Conservation (phyloP, 192 early-diverging fungal genomes). For the Coemansia sp. region DNA sequence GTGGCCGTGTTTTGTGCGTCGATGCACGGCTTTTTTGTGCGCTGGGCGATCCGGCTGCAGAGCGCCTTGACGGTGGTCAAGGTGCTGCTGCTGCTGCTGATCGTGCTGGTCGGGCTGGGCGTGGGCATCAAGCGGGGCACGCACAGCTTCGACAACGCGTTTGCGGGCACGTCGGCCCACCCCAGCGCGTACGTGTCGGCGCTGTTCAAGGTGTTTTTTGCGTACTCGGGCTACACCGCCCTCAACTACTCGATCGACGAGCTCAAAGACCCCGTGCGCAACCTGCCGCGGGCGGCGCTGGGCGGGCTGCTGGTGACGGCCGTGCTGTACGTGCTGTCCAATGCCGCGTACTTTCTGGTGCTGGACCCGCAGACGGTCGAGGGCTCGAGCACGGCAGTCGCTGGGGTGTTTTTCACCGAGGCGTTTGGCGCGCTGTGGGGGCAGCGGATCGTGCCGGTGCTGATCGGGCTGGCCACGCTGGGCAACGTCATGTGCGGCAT, state of each 20-base stretch:
- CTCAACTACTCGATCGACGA: conserved; percentile 63
- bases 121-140: conserved; percentile 4
- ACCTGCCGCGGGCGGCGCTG: conserved; percentile 57
- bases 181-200: conserved; percentile 42
- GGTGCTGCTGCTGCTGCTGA: conserved; percentile 42
- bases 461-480: conserved; percentile 50
- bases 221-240: conserved; percentile 60
- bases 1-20: conserved; percentile 26
- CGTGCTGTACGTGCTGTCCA: conserved; percentile 55
- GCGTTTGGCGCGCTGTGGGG: conserved; percentile 49
- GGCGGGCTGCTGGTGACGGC: conserved; percentile 55
- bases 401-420: conserved; percentile 51
- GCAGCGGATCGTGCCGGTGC: conserved; percentile 50
- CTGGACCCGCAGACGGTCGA: conserved; percentile 40
- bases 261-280: conserved; percentile 56
- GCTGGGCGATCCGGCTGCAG: conserved; percentile 34
- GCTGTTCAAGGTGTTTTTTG: conserved; percentile 55
- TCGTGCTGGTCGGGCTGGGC: conserved; percentile 33
- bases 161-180: conserved; percentile 21
- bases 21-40: conserved; percentile 29
- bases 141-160: conserved; percentile 13
- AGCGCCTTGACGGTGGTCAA: conserved; percentile 48
- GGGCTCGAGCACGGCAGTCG: conserved; percentile 37
- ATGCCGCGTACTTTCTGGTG: conserved; percentile 57
- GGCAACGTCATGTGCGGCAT: conserved; percentile 47